phyloP scores from a whole-genome alignment of 495 filamentous ascomycete genomes.

The Penicillium egyptiacum region DNA sequence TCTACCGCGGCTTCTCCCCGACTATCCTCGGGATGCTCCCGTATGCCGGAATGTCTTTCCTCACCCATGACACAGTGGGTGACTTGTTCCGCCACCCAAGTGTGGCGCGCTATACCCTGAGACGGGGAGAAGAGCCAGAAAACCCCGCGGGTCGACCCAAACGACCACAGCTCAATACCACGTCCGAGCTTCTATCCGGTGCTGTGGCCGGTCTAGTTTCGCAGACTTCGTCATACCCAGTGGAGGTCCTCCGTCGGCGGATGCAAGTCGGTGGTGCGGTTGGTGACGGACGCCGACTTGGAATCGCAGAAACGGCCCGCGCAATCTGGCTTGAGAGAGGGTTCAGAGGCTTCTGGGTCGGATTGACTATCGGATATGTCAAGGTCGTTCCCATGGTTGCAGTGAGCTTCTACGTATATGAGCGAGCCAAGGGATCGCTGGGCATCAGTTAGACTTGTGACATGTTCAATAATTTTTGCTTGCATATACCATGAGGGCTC shows the following conservation, averaged over 20 bases:
- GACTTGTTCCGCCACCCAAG: conserved; percentile 71
- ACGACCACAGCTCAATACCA: conserved; percentile 52
- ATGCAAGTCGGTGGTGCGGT: conserved; percentile 97
- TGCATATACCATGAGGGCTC: conserved; percentile 11
- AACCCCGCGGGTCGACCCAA: conserved; percentile 26
- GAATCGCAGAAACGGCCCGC: conserved; percentile 73
- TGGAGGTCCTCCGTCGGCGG: conserved; percentile 85
- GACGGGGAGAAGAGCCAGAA: conserved; percentile 49
- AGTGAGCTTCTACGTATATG: conserved; percentile 75
- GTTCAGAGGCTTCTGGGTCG: conserved; percentile 83
- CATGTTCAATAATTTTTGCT: conserved; percentile 2
- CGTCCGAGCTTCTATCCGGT: conserved; percentile 81
- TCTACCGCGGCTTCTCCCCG: conserved; percentile 90
- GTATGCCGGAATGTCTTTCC: conserved; percentile 95
- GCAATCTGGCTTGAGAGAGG: conserved; percentile 75
- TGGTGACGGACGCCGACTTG: conserved; percentile 76
- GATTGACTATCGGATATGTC: conserved; percentile 88
- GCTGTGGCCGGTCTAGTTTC: conserved; percentile 83
- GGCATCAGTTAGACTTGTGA: conserved; percentile 56
- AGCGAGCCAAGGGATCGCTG: conserved; percentile 72
- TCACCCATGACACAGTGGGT: conserved; percentile 85
- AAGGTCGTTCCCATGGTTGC: conserved; percentile 93
- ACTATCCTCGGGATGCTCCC: conserved; percentile 93
- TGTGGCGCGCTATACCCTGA: conserved; percentile 62
- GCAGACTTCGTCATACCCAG: conserved; percentile 87